These are phyloP conservation scores for Pythium inflatum DNA, from an alignment of 352 stramenopile species.

Conservation along the genomic window DNA sequence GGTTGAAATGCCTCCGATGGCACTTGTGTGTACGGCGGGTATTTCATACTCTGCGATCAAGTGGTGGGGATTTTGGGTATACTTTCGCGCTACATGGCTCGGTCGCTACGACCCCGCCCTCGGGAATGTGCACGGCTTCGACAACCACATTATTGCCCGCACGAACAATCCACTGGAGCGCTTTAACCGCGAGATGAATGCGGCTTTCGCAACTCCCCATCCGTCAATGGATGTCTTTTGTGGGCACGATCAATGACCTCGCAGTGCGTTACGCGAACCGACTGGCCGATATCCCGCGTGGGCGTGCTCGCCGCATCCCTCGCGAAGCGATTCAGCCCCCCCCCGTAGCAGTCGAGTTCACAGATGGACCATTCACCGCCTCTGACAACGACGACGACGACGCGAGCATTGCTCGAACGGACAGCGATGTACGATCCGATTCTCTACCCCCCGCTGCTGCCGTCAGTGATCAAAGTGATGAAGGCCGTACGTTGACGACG, in stretches of 20 bases:
- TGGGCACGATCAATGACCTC: constrained; percentile 6
- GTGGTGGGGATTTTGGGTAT: too few species aligned
- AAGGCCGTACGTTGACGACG: too few species aligned
- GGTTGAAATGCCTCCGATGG: too few species aligned
- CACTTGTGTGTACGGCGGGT: too few species aligned
- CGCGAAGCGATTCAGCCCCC: not conserved
- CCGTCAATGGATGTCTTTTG: constrained; percentile 7
- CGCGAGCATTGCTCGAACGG: too few species aligned
- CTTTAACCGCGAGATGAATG: constrained; percentile 19
- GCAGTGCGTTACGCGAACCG: not conserved
- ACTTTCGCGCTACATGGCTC: constrained; percentile 24
- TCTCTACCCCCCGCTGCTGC: too few species aligned
- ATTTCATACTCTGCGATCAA: too few species aligned
- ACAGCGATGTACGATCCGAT: too few species aligned
- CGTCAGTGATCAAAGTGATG: too few species aligned
- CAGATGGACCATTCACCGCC: too few species aligned
- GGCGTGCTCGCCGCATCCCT: not conserved
- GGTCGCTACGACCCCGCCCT: constrained; percentile 9
- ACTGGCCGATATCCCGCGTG: constrained; percentile 9
- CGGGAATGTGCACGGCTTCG: constrained; percentile 26
- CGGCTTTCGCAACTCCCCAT: constrained; percentile 7
- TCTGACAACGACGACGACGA: too few species aligned
- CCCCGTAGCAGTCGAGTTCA: too few species aligned
- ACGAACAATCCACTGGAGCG: constrained; percentile 22
- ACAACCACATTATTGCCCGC: constrained; percentile 2